Conservation (phyloP, 1,284 basidiomycete genomes). For the Ganoderma lucidum region DNA sequence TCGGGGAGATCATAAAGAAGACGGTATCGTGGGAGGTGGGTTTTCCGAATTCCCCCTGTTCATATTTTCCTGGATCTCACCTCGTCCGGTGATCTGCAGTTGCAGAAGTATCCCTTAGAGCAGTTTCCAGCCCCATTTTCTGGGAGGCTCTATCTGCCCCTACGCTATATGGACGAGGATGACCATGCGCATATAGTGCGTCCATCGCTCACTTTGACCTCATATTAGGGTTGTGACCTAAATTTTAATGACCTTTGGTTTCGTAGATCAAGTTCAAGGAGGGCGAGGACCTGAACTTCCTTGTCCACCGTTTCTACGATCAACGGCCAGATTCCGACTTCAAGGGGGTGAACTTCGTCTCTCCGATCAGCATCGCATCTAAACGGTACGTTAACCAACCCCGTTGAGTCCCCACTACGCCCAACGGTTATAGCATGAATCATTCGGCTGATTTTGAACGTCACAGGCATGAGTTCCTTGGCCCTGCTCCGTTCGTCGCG, state of each 20-base stretch:
- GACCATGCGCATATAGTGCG: background rate
- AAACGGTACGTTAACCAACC: constrained; percentile 16
- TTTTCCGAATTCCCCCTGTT: background rate
- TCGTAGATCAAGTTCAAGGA: constrained; percentile 17
- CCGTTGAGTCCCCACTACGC: too few relatives aligned
- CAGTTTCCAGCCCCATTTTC: background rate
- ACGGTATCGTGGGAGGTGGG: background rate
- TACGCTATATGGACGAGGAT: background rate
- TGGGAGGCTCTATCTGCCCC: background rate
- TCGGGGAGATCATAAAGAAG: background rate
- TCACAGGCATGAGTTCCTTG: constrained; percentile 20
- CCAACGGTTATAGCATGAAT: too few relatives aligned
- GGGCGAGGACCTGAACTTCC: constrained; percentile 20
- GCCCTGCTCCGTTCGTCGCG: constrained; percentile 20
- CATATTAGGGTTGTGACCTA: background rate
- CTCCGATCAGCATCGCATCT: background rate
- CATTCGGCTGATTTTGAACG: background rate
- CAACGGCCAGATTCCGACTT: constrained; percentile 2
- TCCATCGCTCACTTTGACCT: background rate
- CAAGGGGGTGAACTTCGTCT: constrained; percentile 18
- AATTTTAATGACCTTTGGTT: background rate
- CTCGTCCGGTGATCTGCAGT: background rate
- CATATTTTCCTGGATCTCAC: background rate
- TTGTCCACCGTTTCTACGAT: constrained; percentile 19
- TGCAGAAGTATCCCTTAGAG: background rate